Evolutionary conservation across 2,329 filamentous ascomycete species (phyloP), one percentile per base, ranked within the genome.

Genomic region (Daldinia eschscholtzii): DNA sequence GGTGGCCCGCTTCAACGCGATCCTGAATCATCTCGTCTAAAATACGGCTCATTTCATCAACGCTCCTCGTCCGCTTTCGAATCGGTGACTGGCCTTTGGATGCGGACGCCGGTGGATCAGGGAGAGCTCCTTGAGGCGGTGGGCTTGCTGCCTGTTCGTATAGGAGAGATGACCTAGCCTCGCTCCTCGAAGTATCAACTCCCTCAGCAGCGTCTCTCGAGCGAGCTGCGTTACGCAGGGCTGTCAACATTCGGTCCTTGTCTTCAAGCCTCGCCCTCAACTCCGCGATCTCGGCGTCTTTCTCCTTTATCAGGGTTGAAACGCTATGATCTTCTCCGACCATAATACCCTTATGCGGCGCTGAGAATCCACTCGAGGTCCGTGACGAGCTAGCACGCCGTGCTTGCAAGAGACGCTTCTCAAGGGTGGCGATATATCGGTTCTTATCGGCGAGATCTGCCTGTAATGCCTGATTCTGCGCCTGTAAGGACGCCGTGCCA

Each of bases 381-480:
- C 95, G 90, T 6, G 93, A 95, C 61, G 97, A 94, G 80, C 94
- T 98, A 0, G 94, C 93, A 55, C 95, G 87, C 44, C 96, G 88
- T 41, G 96, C 96, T 77, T 99, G 96, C 37, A 98, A 84, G 1
- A 99, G 84, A 28, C 96, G 89, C 80, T 97, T 97, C 82, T 99
- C 96, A 12, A 99, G 82, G 0, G 96, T 98, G 30, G 92, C 88
- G 74, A 98, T 98, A 79, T 99, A 99, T 35, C 96, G 92, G 75
- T 96, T 98, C 83, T 97, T 98, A 81, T 99, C 96, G n/a, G 88
- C 89, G 53, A 99, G 87, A 79, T 99, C 96, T n/a, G 94, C 89
- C 79, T 97, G 96, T 55, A 99, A 83, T n/a, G 97, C 92, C 57
- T 91, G 89, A 73, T 98, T 94, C 77, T 98, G 96, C n/a, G 93